Percentiles rank a stretch among this genome's conserved stretches.
phyloP scores from a whole-genome alignment of 164 flowering plant species.

The Cinnamomum micranthum region DNA sequence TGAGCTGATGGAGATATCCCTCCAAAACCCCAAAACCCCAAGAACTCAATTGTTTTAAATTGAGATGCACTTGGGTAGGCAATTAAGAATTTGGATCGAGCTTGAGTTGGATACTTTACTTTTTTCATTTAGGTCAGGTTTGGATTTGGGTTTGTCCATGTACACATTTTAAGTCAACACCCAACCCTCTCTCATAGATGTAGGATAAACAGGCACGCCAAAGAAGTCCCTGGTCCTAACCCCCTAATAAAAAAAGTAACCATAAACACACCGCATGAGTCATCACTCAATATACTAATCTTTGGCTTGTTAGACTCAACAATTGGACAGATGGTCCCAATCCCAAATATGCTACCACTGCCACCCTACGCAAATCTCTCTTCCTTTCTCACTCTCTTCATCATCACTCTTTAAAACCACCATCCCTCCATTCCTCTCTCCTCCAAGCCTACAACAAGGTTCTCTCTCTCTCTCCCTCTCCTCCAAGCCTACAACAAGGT shows the following conservation, averaged over 20 bases:
- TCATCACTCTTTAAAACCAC: neutral
- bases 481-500: neutral
- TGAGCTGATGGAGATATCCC: too few relatives aligned
- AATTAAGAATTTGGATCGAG: too few relatives aligned
- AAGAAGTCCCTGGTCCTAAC: constrained; percentile 9
- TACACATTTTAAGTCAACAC: neutral
- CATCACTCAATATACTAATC: neutral
- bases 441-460: neutral
- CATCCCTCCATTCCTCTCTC: neutral
- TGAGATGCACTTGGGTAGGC: too few relatives aligned
- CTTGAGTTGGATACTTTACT: too few relatives aligned
- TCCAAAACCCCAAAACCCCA: too few relatives aligned
- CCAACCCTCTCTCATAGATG: neutral
- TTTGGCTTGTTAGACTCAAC: constrained; percentile 14
- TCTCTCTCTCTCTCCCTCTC: neutral
- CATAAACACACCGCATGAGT: neutral
- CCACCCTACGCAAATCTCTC: neutral
- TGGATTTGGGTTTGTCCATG: too few relatives aligned
- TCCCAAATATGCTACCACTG: neutral
- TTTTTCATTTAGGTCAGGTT: too few relatives aligned
- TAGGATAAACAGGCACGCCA: neutral
- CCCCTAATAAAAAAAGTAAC: neutral
- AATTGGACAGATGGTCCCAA: constrained; percentile 1
- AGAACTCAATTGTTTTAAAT: too few relatives aligned
- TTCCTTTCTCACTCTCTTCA: neutral